Percentiles rank a stretch among this genome's conserved stretches.
These are phyloP conservation scores for Fusarium secorum DNA, from an alignment of 2,329 filamentous ascomycete species.

Conservation along the genomic window DNA sequence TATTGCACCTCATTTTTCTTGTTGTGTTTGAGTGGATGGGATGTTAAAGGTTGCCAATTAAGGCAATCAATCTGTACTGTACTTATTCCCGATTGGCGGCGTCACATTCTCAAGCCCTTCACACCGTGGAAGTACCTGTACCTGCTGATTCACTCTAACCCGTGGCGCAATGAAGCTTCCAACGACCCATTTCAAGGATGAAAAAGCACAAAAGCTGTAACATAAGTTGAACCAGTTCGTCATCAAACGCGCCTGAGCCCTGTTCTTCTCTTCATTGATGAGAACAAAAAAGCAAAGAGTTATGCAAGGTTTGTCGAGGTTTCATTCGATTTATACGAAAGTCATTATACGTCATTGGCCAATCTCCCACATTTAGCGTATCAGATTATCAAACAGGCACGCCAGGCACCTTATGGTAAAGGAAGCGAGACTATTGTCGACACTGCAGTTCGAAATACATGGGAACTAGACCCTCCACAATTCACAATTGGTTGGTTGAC, in stretches of 20 bases:
- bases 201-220: neutral
- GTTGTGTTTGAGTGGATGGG: too few species aligned
- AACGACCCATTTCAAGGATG: neutral
- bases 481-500: too few species aligned
- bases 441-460: conserved; percentile 51
- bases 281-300: neutral
- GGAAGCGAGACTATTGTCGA: conserved; percentile 52
- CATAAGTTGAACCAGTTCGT: neutral
- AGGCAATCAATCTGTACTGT: neutral
- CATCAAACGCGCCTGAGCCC: neutral
- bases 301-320: neutral
- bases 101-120: neutral
- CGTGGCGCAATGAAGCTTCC: neutral
- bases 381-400: neutral
- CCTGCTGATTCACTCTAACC: neutral
- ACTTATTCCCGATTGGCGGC: neutral
- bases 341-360: neutral
- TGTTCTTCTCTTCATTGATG: neutral
- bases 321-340: neutral
- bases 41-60: too few species aligned
- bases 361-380: neutral
- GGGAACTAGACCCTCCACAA: conserved; percentile 51
- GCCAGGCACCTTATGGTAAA: conserved; percentile 49
- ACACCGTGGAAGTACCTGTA: neutral
- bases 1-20: too few species aligned